Percentiles rank a stretch among this genome's conserved stretches.
These are phyloP conservation scores for Kodamaea ohmeri DNA, from an alignment of 1,139 yeast genomes.

Conservation along the genomic window DNA sequence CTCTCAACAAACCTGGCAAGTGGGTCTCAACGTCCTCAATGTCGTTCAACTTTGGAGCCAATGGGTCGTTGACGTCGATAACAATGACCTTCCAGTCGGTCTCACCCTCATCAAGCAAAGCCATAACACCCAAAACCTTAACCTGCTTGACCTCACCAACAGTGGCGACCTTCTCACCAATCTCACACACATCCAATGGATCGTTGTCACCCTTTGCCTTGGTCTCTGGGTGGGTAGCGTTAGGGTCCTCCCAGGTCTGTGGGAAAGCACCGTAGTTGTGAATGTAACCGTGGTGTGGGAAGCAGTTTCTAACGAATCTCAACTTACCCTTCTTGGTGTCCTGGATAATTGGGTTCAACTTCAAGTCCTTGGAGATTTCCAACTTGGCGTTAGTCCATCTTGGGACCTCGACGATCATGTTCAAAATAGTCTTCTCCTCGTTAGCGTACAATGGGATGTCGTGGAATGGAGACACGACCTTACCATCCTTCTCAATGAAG, in stretches of 20 bases:
- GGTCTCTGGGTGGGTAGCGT: constrained; percentile 32
- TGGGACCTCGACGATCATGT: constrained; percentile 93
- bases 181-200: constrained; percentile 95
- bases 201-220: constrained; percentile 84
- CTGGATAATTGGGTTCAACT: constrained; percentile 87
- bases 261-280: constrained; percentile 99
- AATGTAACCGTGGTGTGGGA: constrained; percentile 95
- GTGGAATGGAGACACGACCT: constrained; percentile 76
- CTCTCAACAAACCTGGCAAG: constrained; percentile 83
- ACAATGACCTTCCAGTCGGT: constrained; percentile 96
- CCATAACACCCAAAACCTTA: constrained; percentile 89
- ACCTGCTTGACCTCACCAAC: constrained; percentile 80
- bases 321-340: constrained; percentile 90
- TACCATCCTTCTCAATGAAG: constrained; percentile 57
- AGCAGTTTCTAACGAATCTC: constrained; percentile 83
- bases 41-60: constrained; percentile 71
- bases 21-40: constrained; percentile 77
- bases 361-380: constrained; percentile 74
- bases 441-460: constrained; percentile 81
- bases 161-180: constrained; percentile 68
- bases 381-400: constrained; percentile 94
- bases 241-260: constrained; percentile 91
- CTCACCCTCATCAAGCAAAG: constrained; percentile 95
- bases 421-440: constrained; percentile 59
- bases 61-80: constrained; percentile 77